These are phyloP conservation scores for Fonsecaea monophora DNA, from an alignment of 2,329 filamentous ascomycete genomes.

Conservation along the genomic window DNA sequence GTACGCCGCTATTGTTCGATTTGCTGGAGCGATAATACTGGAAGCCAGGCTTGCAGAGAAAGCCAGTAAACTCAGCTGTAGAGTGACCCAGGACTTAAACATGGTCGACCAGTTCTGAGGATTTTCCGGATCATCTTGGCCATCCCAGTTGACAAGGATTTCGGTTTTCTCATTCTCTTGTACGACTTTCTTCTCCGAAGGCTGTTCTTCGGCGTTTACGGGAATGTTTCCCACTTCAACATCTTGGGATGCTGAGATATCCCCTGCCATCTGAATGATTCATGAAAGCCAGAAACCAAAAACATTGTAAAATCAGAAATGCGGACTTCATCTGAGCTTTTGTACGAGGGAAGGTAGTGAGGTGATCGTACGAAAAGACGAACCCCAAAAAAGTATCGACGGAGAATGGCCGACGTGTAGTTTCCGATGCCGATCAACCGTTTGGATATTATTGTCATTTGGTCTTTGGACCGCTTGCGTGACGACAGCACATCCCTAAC, in stretches of 20 bases:
- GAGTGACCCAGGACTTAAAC: slow-evolving; percentile 58
- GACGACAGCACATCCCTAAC: not conserved
- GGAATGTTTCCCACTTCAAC: slow-evolving; percentile 5
- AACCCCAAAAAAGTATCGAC: slow-evolving; percentile 1
- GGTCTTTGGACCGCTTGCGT: not conserved
- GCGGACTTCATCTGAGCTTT: not conserved
- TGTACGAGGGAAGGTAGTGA: not conserved
- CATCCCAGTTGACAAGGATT: slow-evolving; percentile 28
- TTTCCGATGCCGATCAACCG: slow-evolving; percentile 15
- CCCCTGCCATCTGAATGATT: slow-evolving; percentile 1
- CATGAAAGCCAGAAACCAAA: not conserved
- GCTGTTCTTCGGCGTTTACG: not conserved
- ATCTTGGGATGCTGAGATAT: not conserved
- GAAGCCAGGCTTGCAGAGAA: slow-evolving; percentile 58
- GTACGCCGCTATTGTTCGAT: slow-evolving; percentile 52
- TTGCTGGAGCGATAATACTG: slow-evolving; percentile 59
- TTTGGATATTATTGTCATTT: not conserved
- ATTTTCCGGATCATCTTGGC: slow-evolving; percentile 44
- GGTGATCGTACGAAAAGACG: slow-evolving; percentile 7
- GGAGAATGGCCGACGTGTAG: slow-evolving; percentile 8
- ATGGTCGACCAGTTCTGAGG: slow-evolving; percentile 55
- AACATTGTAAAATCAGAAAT: slow-evolving; percentile 13
- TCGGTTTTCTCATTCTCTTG: slow-evolving; percentile 16
- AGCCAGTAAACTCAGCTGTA: slow-evolving; percentile 59
- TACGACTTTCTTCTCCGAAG: slow-evolving; percentile 7